Base-by-base conservation (phyloP, 352 stramenopile genomes). In the Phytophthora citricola region DNA sequence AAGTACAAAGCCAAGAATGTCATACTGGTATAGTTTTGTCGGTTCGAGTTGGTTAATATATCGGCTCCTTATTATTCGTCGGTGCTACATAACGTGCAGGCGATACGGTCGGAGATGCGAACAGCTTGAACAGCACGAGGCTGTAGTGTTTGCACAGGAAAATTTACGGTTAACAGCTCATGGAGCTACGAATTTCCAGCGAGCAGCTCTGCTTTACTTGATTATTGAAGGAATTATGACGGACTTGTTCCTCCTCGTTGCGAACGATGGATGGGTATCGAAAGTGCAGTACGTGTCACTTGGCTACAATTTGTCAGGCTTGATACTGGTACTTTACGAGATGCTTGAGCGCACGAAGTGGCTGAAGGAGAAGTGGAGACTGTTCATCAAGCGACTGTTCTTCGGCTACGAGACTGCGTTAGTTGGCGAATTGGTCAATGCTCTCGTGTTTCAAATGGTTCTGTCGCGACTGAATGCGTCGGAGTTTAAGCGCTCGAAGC, bases 191-290 rank as follows among this genome's bases (percentile, higher is more conserved):
- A 58, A 55, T 9, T 49, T 47, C 10, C 64, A 72, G 1, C 64
- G 64, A 9, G 4, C 54, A 0, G 27, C 20, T 36, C 36, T 73
- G 38, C 15, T 72, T 7, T 61, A 64, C 22, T 32, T 68, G 29
- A 29, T 73, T 1, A 29, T 73, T n/a, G 64, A 73, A 36, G 64
- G 64, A 0, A 62, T 62, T 9, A 62, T 54, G 54, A 62, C 43
- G 11, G 54, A 62, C 4, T 31, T 62, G 31, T 62, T 62, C 17
- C 46, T 72, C 5, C 55, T 72, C 15, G 46, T 46, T 12, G 54
- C 54, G 4, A 53, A 54, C 20, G 43, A 62, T 29, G 54, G 54
- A 1, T 62, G 54, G 54, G 4, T 34, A 15, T 45, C 29, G 6
- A 7, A 22, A 39, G 54, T 62, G 9, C 54, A 62, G 24, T 62